phyloP scores from a whole-genome alignment of 78 protist genomes.

The Dictyostelium discoideum region DNA sequence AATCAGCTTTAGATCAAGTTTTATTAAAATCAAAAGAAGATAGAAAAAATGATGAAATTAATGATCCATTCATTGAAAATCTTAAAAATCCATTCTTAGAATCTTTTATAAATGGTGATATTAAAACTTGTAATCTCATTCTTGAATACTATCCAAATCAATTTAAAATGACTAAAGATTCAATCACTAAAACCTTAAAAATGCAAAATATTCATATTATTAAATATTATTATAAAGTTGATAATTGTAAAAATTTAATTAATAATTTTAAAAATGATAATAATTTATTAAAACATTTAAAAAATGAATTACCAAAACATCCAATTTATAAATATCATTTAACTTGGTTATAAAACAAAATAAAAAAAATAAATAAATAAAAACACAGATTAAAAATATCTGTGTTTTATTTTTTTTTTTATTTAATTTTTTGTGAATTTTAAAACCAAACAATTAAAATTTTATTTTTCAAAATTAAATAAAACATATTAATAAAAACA shows the following conservation, averaged over 20 bases:
- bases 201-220: not conserved
- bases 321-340: not conserved
- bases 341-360: not conserved
- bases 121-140: not conserved
- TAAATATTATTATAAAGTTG: not conserved
- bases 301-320: not conserved
- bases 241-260: not conserved
- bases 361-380: no score
- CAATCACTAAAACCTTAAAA: not conserved
- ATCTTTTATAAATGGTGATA: not conserved
- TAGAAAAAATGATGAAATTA: no score
- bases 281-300: not conserved
- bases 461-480: no score
- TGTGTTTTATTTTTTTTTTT: no score
- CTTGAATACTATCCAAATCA: not conserved
- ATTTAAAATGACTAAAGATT: not conserved
- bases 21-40: no score
- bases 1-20: no score
- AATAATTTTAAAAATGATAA: not conserved
- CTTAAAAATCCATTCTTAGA: no score
- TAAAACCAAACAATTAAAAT: no score
- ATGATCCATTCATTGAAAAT: no score
- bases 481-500: no score
- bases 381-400: no score
- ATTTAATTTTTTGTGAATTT: no score